These are phyloP conservation scores for Paspalum notatum DNA, from an alignment of 176 grass and related monocot genomes.

Conservation along the genomic window DNA sequence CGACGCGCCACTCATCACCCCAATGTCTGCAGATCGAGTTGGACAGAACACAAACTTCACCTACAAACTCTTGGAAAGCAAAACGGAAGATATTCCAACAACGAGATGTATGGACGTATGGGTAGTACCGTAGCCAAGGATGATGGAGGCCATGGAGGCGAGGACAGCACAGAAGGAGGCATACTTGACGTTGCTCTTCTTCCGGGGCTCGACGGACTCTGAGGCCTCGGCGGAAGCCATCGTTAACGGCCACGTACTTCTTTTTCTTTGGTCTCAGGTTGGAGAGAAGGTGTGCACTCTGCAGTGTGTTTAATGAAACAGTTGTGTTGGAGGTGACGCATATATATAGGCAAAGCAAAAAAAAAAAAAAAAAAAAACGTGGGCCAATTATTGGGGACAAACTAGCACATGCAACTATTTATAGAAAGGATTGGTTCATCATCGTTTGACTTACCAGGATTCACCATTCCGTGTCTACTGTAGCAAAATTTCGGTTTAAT, in stretches of 20 bases:
- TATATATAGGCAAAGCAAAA: neutral
- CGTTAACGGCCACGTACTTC: neutral
- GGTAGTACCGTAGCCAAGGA: conserved; percentile 65
- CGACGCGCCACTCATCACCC: conserved; percentile 72
- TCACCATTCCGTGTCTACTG: too few species aligned
- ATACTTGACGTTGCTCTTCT: conserved; percentile 46
- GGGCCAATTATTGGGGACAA: too few species aligned
- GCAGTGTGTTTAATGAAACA: neutral
- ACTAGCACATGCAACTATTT: too few species aligned
- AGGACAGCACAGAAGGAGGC: conserved; percentile 58
- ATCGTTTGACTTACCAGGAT: too few species aligned
- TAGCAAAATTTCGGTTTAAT: too few species aligned
- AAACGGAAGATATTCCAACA: neutral
- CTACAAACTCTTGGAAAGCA: neutral
- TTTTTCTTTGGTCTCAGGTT: neutral
- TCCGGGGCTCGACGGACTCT: conserved; percentile 12
- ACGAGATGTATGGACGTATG: too few species aligned
- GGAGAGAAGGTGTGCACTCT: neutral
- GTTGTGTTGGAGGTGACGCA: neutral
- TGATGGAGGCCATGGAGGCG: conserved; percentile 71
- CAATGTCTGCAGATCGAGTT: conserved; percentile 47
- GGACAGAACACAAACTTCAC: neutral
- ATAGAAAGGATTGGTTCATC: too few species aligned
- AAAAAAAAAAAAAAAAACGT: too few species aligned
- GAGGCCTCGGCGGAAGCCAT: neutral